phyloP scores from a whole-genome alignment of 108 stramenopile species.

The Nitzschia palea region DNA sequence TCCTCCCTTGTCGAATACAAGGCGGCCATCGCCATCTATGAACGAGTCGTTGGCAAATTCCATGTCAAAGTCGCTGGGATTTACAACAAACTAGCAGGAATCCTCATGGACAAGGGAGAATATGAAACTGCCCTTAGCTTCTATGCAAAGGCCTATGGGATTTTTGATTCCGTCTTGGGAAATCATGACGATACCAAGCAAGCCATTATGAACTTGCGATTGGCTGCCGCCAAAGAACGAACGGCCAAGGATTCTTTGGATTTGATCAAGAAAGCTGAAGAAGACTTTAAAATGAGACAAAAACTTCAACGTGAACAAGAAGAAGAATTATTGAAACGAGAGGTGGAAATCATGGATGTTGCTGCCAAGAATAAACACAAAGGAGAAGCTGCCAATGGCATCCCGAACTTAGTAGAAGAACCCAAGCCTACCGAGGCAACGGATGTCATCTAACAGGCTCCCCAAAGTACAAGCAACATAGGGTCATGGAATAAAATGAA shows the following conservation, averaged over 20 bases:
- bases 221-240: slow-evolving; percentile 33
- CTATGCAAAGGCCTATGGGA: slow-evolving; percentile 40
- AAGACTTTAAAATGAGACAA: slow-evolving; percentile 28
- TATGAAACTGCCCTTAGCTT: slow-evolving; percentile 43
- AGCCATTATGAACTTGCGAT: slow-evolving; percentile 28
- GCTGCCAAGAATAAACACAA: background rate
- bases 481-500: too few species aligned
- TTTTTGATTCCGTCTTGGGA: slow-evolving; percentile 34
- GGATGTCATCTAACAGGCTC: too few species aligned
- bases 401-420: too few species aligned
- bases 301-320: slow-evolving; percentile 2
- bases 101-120: slow-evolving; percentile 41
- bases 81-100: slow-evolving; percentile 30
- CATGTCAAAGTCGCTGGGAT: slow-evolving; percentile 40
- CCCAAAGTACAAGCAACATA: too few species aligned
- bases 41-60: slow-evolving; percentile 37
- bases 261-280: slow-evolving; percentile 35
- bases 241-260: slow-evolving; percentile 16
- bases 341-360: background rate
- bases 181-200: slow-evolving; percentile 37
- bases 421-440: too few species aligned
- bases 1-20: slow-evolving; percentile 35
- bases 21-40: slow-evolving; percentile 36
- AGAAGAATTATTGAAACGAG: slow-evolving; percentile 8
- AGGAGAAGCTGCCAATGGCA: too few species aligned